A percentile compares a stretch with the other conserved stretches of the same genome.
Conservation (phyloP, 176 grass and related monocot species). For the Eleusine coracana region DNA sequence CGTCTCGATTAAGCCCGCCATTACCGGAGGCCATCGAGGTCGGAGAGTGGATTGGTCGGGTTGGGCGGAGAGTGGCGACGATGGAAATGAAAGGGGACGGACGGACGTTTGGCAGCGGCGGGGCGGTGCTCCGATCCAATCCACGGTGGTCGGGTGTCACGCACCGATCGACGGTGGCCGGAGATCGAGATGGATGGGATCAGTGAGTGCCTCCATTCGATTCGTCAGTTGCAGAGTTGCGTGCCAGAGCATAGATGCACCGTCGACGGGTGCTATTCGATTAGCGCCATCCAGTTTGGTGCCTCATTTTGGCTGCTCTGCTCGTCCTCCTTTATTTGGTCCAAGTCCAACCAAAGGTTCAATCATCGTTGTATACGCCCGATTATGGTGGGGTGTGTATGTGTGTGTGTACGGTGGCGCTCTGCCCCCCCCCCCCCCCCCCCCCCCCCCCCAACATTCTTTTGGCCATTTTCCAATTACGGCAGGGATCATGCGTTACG, state of each 20-base stretch:
- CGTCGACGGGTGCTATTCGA: neutral
- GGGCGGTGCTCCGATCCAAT: neutral
- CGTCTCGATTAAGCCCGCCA: neutral
- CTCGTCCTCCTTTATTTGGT: neutral
- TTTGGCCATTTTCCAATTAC: neutral
- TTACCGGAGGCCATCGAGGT: neutral
- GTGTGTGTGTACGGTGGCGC: too few species aligned
- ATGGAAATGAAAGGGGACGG: neutral
- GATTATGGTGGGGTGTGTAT: too few species aligned
- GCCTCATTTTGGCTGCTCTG: neutral
- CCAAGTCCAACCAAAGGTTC: neutral
- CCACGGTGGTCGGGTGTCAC: neutral
- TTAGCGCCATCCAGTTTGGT: neutral
- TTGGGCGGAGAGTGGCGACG: neutral
- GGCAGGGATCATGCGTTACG: neutral
- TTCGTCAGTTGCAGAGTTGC: neutral
- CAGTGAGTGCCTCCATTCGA: neutral
- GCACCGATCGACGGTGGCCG: neutral
- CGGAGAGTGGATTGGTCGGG: neutral
- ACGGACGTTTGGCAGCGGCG: neutral
- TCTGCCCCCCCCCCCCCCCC: too few species aligned
- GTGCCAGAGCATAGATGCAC: neutral
- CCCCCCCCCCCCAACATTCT: neutral
- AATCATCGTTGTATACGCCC: neutral
- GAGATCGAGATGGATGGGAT: neutral